Base-by-base conservation (phyloP, 768 basidiomycete species). In the Termitomyces sp. region DNA sequence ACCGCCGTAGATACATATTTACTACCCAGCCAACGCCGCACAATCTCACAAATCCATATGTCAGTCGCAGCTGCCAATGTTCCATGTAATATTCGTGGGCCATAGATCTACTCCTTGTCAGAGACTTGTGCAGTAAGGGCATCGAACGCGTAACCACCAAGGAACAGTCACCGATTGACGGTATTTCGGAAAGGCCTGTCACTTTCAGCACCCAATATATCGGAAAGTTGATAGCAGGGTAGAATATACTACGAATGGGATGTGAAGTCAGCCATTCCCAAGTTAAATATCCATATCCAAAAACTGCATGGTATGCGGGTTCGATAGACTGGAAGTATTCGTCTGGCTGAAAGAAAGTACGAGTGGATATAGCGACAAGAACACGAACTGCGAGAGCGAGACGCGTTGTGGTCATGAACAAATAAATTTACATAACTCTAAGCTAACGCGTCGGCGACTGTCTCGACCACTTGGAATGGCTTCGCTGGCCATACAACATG, bases 311-410 rank as follows among this genome's bases (percentile, higher is more conserved):
- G 68, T 98, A 90, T 0, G 97, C 97, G 46, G 91, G 89, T 67
- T 99, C 97, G 44, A 98, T 79, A 6, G 94, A 82, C 67, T 99
- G 97, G 64, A 89, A 98, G 70, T 90, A 96, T 71, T 98, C 97
- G 70, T 99, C 97, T 9, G 97, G 94, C 68, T 98, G 95, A 68
- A 98, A 98, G 73, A 89, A 90, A 4, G 94, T 92, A 53, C 80
- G 78, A 0, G 92, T 94, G 41, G 74, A 71, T 33, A 95, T 66
- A 0, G 91, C 87, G 45, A 91, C 73, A 8, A 73, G 56, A 50
- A 89, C 68, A 46, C 90, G 84, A 60, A 84, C 64, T 21, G 63
- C 53, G 31, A 86, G 55, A n/a, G 81, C 75, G 51, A 78, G 57
- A 50, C 53, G 60, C 33, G 66, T 62, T 10, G 60, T 44, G 50